Percentiles rank a stretch among this genome's conserved stretches.
phyloP scores from a whole-genome alignment of 2,329 filamentous ascomycete genomes.

The Myotisia sp. region DNA sequence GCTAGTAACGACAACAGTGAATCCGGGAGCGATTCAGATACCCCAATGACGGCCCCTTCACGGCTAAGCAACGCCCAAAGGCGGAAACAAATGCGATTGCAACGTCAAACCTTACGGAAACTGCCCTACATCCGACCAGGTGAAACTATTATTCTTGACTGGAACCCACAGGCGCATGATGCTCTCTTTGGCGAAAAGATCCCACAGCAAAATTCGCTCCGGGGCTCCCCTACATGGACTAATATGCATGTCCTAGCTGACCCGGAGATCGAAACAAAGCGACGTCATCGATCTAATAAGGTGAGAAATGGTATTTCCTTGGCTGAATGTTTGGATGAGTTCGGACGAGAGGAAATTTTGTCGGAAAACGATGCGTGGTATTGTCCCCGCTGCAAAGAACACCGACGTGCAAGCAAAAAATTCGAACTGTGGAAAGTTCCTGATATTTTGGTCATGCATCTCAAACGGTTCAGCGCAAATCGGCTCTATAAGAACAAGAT shows the following conservation, averaged over 20 bases:
- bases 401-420: slow-evolving; percentile 84
- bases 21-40: slow-evolving; percentile 21
- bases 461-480: slow-evolving; percentile 87
- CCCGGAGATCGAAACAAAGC: slow-evolving; percentile 49
- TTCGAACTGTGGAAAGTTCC: slow-evolving; percentile 95
- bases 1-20: slow-evolving; percentile 17
- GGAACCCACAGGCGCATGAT: slow-evolving; percentile 57
- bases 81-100: slow-evolving; percentile 22
- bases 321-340: slow-evolving; percentile 85
- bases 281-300: slow-evolving; percentile 49
- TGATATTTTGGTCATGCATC: slow-evolving; percentile 84
- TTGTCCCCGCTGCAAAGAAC: slow-evolving; percentile 88
- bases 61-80: slow-evolving; percentile 7
- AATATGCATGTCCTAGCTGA: slow-evolving; percentile 41
- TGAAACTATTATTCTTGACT: slow-evolving; percentile 79
- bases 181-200: slow-evolving; percentile 46
- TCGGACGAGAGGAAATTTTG: slow-evolving; percentile 81
- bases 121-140: slow-evolving; percentile 57
- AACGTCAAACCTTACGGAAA: slow-evolving; percentile 20
- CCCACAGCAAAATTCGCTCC: slow-evolving; percentile 35
- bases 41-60: background rate
- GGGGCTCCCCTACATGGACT: slow-evolving; percentile 47
- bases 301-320: slow-evolving; percentile 65
- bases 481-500: slow-evolving; percentile 78
- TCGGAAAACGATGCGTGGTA: slow-evolving; percentile 97